Evolutionary conservation across 331 rosid species (phyloP), one percentile per base, ranked within the genome.

Genomic region (Malus hybrid): DNA sequence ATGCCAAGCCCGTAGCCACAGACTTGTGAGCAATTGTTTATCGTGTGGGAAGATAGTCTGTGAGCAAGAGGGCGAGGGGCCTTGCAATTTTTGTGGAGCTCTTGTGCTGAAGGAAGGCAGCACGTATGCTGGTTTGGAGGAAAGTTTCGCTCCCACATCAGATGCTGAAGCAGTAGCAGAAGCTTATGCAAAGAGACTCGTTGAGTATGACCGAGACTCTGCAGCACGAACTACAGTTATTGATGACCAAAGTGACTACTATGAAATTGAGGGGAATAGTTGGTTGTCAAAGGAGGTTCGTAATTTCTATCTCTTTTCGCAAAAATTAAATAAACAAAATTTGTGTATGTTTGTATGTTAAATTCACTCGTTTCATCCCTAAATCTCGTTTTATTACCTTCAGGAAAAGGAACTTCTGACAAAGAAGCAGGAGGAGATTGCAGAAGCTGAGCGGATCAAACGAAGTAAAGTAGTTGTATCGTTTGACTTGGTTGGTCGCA

Each of bases 41-140:
- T 94, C 99, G n/a, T 94, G 99, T 78, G 99, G 99, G 52, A 91
- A 92, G 82, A 94, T 94, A 80, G 95, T 94, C 34, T 92, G 99
- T 83, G 99, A 94, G 75, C 97, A 92, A 81, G 99, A 94, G 88
- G 99, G 99, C 65, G 99, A 94, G 80, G 99, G 99, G 14, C 99
- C 99, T 73, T 94, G 99, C 86, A 55, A 76, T 22, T 94, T 91
- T 64, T 94, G 99, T 60, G 96, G 96, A 69, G 86, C 93, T 19
- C 97, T 94, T 79, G 97, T 94, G 81, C 92, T 94, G 76, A 80
- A 69, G 82, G 97, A 94, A 79, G 96, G 95, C 11, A 91, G 93
- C 85, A 77, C 89, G 1, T 94, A 94, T 83, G 96, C 99, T 81
- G 96, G 99, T 81, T 75, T 94, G 73, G 96, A 92, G 77, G 93